These are phyloP conservation scores for Penicillium vulpinum DNA, from an alignment of 2,329 filamentous ascomycete genomes.

Conservation along the genomic window DNA sequence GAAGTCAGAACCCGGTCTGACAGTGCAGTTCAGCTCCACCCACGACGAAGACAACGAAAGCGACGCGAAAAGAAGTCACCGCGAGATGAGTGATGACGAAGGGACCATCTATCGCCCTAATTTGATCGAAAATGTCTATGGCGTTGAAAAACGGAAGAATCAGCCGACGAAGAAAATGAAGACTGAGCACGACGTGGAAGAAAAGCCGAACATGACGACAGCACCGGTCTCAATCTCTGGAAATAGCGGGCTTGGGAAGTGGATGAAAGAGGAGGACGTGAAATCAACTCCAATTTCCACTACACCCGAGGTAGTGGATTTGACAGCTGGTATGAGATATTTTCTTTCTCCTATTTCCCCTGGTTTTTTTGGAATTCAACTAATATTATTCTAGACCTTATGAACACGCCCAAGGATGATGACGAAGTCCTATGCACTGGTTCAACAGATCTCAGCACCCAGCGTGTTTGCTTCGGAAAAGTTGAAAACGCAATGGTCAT, in stretches of 20 bases:
- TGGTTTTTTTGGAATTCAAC: constrained; percentile 2
- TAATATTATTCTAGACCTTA: constrained; percentile 25
- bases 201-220: constrained; percentile 45
- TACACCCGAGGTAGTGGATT: constrained; percentile 51
- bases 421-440: constrained; percentile 47
- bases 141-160: constrained; percentile 66
- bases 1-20: constrained; percentile 20
- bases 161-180: constrained; percentile 68
- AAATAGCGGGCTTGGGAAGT: constrained; percentile 62
- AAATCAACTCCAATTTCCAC: constrained; percentile 46
- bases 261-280: constrained; percentile 63
- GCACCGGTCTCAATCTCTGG: constrained; percentile 49
- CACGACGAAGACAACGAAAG: constrained; percentile 26
- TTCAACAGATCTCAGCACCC: constrained; percentile 60
- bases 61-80: constrained; percentile 32
- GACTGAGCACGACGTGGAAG: constrained; percentile 45
- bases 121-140: constrained; percentile 73
- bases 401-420: constrained; percentile 30
- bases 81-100: constrained; percentile 36
- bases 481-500: constrained; percentile 67
- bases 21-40: constrained; percentile 32
- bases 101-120: constrained; percentile 26
- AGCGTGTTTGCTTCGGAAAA: constrained; percentile 80
- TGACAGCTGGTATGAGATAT: constrained; percentile 40
- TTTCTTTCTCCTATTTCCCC: neutral